Conservation (phyloP, 1,284 basidiomycete species). For the Lignosus rhinocerotis region DNA sequence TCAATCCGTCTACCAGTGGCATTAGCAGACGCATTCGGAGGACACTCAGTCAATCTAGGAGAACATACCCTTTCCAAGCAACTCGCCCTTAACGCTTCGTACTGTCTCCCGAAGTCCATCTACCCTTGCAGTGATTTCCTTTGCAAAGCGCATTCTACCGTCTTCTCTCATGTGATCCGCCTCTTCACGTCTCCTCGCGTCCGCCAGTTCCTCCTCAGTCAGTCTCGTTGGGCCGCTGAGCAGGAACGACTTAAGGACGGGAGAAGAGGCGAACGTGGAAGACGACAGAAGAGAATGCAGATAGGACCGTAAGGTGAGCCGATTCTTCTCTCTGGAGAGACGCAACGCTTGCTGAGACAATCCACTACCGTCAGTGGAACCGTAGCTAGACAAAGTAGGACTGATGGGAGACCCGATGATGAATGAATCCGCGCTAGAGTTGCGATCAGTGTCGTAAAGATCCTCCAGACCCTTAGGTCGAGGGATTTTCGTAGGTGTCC, state of each 20-base stretch:
- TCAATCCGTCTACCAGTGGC: constrained; percentile 71
- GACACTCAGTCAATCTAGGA: not conserved
- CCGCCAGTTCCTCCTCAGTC: constrained; percentile 75
- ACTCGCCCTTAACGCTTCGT: constrained; percentile 87
- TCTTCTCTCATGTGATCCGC: constrained; percentile 90
- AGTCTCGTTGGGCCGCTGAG: constrained; percentile 77
- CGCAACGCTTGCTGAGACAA: constrained; percentile 36
- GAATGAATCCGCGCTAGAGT: constrained; percentile 29
- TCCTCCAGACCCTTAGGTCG: constrained; percentile 17
- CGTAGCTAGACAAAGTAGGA: constrained; percentile 13
- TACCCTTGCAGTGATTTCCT: constrained; percentile 85
- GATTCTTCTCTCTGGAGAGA: constrained; percentile 90
- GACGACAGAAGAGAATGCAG: constrained; percentile 80
- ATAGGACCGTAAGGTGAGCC: constrained; percentile 92
- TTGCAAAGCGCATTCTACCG: constrained; percentile 82
- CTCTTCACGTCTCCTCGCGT: constrained; percentile 81
- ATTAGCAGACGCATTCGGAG: not conserved
- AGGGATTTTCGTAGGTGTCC: constrained; percentile 3
- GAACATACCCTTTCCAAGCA: constrained; percentile 74
- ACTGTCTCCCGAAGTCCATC: constrained; percentile 86
- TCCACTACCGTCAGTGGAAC: constrained; percentile 9
- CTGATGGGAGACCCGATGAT: constrained; percentile 22
- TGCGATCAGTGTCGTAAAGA: constrained; percentile 24
- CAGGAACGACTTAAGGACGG: constrained; percentile 86
- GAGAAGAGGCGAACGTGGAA: constrained; percentile 77